phyloP scores from a whole-genome alignment of 805 yeast genomes.

The Candida anglica region DNA sequence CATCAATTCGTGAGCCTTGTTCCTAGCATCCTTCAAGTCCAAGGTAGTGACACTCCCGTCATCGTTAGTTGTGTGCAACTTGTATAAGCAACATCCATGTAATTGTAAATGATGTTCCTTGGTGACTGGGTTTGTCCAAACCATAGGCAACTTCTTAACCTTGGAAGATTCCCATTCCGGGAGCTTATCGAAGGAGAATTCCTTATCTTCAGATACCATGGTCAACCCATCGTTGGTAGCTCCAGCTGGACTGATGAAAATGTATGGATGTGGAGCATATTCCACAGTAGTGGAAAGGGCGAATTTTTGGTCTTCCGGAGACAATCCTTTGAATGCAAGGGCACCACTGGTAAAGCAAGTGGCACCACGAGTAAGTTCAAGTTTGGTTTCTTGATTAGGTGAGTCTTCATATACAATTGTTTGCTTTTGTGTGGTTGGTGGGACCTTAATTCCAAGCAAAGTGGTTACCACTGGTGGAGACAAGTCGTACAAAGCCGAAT shows the following conservation, averaged over 20 bases:
- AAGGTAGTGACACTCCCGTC: slow-evolving; percentile 48
- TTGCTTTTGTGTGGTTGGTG: slow-evolving; percentile 60
- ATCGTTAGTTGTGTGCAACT: slow-evolving; percentile 47
- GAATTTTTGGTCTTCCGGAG: slow-evolving; percentile 66
- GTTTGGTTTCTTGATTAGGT: slow-evolving; percentile 52
- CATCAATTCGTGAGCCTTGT: slow-evolving; percentile 69
- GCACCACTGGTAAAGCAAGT: slow-evolving; percentile 89
- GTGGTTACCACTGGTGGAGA: slow-evolving; percentile 88
- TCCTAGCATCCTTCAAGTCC: slow-evolving; percentile 69
- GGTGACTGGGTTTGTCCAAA: slow-evolving; percentile 90
- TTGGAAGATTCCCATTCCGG: slow-evolving; percentile 83
- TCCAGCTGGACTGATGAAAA: slow-evolving; percentile 71
- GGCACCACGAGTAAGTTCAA: slow-evolving; percentile 76
- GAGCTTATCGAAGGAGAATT: slow-evolving; percentile 57
- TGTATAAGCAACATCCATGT: slow-evolving; percentile 83
- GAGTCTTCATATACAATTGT: slow-evolving; percentile 58
- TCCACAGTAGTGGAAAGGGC: slow-evolving; percentile 78
- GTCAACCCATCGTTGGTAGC: slow-evolving; percentile 87
- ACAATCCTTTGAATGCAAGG: slow-evolving; percentile 63
- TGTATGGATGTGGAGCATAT: slow-evolving; percentile 92
- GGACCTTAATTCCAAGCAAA: slow-evolving; percentile 76
- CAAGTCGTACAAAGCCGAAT: slow-evolving; percentile 80
- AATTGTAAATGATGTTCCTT: slow-evolving; percentile 79
- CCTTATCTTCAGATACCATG: slow-evolving; percentile 78
- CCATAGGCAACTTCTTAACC: slow-evolving; percentile 75